Evolutionary conservation across 768 basidiomycete genomes (phyloP), one percentile per base, ranked within the genome.

Genomic region (Termitomyces sp.): DNA sequence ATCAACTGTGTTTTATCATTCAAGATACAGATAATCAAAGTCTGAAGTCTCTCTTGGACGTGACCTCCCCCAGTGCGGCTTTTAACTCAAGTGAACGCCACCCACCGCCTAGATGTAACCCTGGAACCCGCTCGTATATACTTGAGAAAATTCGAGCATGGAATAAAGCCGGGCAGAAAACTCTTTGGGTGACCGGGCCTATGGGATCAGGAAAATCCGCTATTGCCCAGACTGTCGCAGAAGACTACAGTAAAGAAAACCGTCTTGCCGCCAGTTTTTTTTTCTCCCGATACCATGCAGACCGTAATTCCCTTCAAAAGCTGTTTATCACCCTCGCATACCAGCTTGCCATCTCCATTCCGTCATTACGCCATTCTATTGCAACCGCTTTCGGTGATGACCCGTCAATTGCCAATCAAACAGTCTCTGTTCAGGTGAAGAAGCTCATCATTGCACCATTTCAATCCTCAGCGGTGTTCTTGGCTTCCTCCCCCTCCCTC

Each of bases 151-250:
- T n/a, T n/a, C n/a, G n/a, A n/a, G n/a, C n/a, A n/a, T n/a, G n/a
- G n/a, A n/a, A n/a, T n/a, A n/a, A n/a, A n/a, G n/a, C n/a, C n/a
- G n/a, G n/a, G n/a, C n/a, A n/a, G n/a, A n/a, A n/a, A n/a, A n/a
- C n/a, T n/a, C n/a, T 62, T 8, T 62, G 61, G 56, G 5, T 62
- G 1, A 39, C 58, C 20, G 61, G 57, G 12, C 57, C 61, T 24
- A 53, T 48, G 2, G 61, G 61, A 5, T 53, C 47, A 4, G 61
- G 61, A 0, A 62, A 56, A 50, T 56, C 55, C 22, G 60, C 56
- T 2, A 61, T 61, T 40, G 60, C 60, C 4, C 55, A 54, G 27
- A 58, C 61, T 6, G 5, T 62, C 4, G 42, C 53, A 0, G 57
- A 58, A 20, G 30, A 32, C 1, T 45, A 34, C 26, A 4, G 26